These are phyloP conservation scores for Xylaria telfairii DNA, from an alignment of 495 filamentous ascomycete species.

Conservation along the genomic window DNA sequence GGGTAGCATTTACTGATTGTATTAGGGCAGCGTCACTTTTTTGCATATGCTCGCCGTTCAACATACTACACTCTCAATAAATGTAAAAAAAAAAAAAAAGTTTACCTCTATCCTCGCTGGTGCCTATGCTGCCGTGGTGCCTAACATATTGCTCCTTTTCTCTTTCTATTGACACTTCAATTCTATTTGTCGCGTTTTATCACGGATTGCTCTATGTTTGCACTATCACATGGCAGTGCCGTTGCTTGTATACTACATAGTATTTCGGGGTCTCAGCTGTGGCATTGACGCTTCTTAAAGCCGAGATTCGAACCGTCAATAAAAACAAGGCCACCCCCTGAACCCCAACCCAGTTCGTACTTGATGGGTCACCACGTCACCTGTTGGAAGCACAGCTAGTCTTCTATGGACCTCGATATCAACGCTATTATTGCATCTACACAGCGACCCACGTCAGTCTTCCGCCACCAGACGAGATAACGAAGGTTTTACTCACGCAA, in stretches of 20 bases:
- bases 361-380: background rate
- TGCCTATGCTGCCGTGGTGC: background rate
- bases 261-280: background rate
- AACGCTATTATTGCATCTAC: background rate
- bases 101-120: background rate
- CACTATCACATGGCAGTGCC: background rate
- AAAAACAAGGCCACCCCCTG: background rate
- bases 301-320: background rate
- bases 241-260: no score
- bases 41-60: background rate
- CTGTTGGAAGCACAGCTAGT: background rate
- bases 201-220: background rate
- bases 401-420: background rate
- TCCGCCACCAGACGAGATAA: background rate
- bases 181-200: background rate
- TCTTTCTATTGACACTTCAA: background rate
- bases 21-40: background rate
- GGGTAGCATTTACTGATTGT: background rate
- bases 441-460: background rate
- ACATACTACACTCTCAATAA: background rate
- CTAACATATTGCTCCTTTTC: background rate
- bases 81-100: no score
- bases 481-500: background rate
- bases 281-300: background rate
- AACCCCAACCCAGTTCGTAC: background rate